A percentile compares a stretch with the other conserved stretches of the same genome.
phyloP scores from a whole-genome alignment of 1,139 yeast genomes.

The Kodamaea suecica region DNA sequence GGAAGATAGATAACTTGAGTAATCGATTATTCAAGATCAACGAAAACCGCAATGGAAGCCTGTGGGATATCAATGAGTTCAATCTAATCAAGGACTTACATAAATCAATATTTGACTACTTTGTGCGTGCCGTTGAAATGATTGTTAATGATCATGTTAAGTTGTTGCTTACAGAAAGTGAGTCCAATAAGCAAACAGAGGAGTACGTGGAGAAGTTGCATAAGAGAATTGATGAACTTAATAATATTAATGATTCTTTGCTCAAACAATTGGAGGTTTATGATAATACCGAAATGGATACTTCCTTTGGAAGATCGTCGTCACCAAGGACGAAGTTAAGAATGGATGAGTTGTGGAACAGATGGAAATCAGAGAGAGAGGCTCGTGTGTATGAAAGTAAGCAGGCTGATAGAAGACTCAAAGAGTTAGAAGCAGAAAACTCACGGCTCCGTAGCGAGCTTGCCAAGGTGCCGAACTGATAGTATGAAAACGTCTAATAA shows the following conservation, averaged over 20 bases:
- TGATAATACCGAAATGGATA: conserved; percentile 10
- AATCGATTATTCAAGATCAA: conserved; percentile 17
- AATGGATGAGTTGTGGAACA: conserved; percentile 56
- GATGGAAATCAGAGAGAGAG: conserved; percentile 73
- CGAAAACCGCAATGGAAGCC: conserved; percentile 6
- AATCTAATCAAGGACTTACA: conserved; percentile 44
- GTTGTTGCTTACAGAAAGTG: conserved; percentile 36
- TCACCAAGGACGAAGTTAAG: conserved; percentile 45
- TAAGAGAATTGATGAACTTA: conserved; percentile 31
- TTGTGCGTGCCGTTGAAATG: conserved; percentile 56
- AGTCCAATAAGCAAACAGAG: conserved; percentile 14
- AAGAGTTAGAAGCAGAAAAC: conserved; percentile 57
- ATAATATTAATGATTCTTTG: conserved; percentile 23
- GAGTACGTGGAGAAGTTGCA: conserved; percentile 30
- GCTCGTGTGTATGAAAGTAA: conserved; percentile 58
- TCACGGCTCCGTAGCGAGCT: conserved; percentile 30
- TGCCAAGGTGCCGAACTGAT: conserved; percentile 7
- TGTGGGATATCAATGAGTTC: conserved; percentile 24
- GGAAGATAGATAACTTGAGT: conserved; percentile 43
- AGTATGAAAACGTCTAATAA: too few relatives aligned
- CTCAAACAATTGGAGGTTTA: conserved; percentile 19
- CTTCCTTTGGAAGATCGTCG: conserved; percentile 11
- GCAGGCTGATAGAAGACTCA: conserved; percentile 51
- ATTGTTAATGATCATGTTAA: conserved; percentile 55
- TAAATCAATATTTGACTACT: conserved; percentile 54